Evolutionary conservation across 2,329 filamentous ascomycete genomes (phyloP).

Genomic region (Claviceps sp.): DNA sequence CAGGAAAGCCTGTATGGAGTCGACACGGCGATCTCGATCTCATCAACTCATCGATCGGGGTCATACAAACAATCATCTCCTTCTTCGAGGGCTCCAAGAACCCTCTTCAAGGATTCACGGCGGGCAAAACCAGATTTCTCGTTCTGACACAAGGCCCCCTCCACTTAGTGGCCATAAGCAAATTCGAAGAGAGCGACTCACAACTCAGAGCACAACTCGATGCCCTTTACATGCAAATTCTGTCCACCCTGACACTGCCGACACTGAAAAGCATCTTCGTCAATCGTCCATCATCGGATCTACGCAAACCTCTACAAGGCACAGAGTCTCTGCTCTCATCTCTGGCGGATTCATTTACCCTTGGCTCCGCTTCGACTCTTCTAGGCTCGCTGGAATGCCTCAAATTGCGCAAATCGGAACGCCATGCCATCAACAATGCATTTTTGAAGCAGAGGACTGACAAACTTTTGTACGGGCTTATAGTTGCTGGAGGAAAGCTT

Average conservation of each 20-base stretch:
- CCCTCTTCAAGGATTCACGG: constrained; percentile 68
- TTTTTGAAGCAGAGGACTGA: constrained; percentile 67
- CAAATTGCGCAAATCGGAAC: constrained; percentile 78
- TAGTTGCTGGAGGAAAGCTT: constrained; percentile 82
- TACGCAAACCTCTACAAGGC: constrained; percentile 78
- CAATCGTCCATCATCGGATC: constrained; percentile 82
- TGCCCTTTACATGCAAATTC: constrained; percentile 93
- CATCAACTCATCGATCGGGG: constrained; percentile 86
- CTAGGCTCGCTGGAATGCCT: constrained; percentile 87
- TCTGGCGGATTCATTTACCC: constrained; percentile 86
- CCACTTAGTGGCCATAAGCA: constrained; percentile 87
- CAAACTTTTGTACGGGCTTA: constrained; percentile 78
- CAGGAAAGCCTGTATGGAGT: constrained; percentile 95
- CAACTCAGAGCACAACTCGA: constrained; percentile 83
- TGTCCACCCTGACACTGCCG: constrained; percentile 87
- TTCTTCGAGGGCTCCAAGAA: constrained; percentile 80
- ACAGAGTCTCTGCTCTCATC: constrained; percentile 86
- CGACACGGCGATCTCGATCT: constrained; percentile 81
- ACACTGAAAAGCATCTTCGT: constrained; percentile 77
- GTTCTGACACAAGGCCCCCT: constrained; percentile 74
- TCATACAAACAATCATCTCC: constrained; percentile 94
- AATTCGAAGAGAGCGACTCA: constrained; percentile 78
- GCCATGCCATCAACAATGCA: constrained; percentile 73
- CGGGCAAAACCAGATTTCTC: constrained; percentile 76
- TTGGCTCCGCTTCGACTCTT: constrained; percentile 77